Evolutionary conservation across 495 filamentous ascomycete genomes (phyloP), one percentile per base, ranked within the genome.

Genomic region (Choiromyces venosus): DNA sequence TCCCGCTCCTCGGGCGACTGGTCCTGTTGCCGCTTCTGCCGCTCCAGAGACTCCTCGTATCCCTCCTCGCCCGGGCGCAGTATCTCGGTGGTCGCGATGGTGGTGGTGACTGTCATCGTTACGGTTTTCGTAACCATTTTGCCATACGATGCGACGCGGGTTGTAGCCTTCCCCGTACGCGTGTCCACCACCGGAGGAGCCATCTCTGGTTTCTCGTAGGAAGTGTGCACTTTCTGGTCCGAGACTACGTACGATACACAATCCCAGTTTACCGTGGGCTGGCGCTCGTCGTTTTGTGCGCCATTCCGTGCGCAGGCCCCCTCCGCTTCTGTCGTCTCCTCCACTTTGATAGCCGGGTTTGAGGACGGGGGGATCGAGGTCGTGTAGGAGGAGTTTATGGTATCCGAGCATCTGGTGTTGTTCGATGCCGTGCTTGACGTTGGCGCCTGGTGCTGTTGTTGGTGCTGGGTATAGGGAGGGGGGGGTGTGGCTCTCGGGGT

Each of bases 41-140:
- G 79, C 46, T 80, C 79, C 21, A 80, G 16, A 14, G 74, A 74
- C 18, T 67, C 70, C 39, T 73, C 65, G 66, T 80, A 80, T 44
- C 78, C 78, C 1, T 16, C 14, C 61, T 81, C 79, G 9, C 71
- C 76, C 0, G 80, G 79, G 7, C 76, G 77, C 10, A 79, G 64
- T 61, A 80, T 80, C 65, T 80, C 79, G 8, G 79, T 80, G 4
- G 79, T 80, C 25, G 79, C 79, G 37, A 80, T 80, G 2, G 79
- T 80, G 0, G 79, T 80, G 9, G 79, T 80, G 7, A 80, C 72
- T 5, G 79, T 80, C 70, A 79, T 80, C 1, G 79, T 80, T 0
- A 79, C 77, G 0, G 79, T 80, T 36, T 81, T 80, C 0, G 79
- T 80, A 0, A 80, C 74, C 68, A 80, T 72, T 35, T 76, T 81